Percentiles rank a stretch among this genome's conserved stretches.
These are phyloP conservation scores for Starmerella bombi DNA, from an alignment of 805 yeast genomes.

Conservation along the genomic window DNA sequence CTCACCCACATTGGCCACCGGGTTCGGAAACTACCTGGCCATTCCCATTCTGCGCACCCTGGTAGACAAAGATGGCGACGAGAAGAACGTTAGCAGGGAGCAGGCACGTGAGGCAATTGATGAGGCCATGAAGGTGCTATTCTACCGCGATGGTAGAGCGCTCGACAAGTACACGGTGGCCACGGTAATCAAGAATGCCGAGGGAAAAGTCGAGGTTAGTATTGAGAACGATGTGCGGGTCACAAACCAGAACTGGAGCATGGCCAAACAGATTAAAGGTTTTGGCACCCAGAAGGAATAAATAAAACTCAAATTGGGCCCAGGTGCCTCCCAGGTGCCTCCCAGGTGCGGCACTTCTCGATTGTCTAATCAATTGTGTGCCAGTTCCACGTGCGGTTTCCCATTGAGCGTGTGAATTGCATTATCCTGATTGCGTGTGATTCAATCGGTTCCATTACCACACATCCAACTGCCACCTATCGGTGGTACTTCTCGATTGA, in stretches of 20 bases:
- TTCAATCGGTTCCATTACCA: too few species aligned
- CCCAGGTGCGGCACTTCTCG: too few species aligned
- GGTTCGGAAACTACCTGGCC: slow-evolving; percentile 92
- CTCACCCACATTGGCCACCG: slow-evolving; percentile 84
- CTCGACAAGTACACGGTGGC: slow-evolving; percentile 74
- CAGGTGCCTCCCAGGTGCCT: neutral
- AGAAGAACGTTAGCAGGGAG: slow-evolving; percentile 49
- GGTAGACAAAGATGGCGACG: slow-evolving; percentile 69
- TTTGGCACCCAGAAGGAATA: slow-evolving; percentile 41
- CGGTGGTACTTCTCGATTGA: too few species aligned
- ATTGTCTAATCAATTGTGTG: neutral
- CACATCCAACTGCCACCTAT: too few species aligned
- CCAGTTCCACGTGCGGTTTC: too few species aligned
- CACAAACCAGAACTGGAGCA: slow-evolving; percentile 31
- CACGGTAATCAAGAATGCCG: slow-evolving; percentile 46
- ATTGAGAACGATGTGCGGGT: slow-evolving; percentile 15
- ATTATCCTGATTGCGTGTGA: too few species aligned
- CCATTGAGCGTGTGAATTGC: too few species aligned
- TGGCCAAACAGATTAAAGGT: slow-evolving; percentile 78
- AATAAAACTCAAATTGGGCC: too few species aligned
- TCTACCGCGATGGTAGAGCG: slow-evolving; percentile 93
- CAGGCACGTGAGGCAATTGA: slow-evolving; percentile 65
- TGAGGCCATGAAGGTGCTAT: slow-evolving; percentile 86
- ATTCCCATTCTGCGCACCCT: slow-evolving; percentile 77
- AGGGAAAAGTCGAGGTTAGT: slow-evolving; percentile 41